Evolutionary conservation across 225 moss, liverwort and hornwort species (phyloP).

Genomic region (Asterella californica): DNA sequence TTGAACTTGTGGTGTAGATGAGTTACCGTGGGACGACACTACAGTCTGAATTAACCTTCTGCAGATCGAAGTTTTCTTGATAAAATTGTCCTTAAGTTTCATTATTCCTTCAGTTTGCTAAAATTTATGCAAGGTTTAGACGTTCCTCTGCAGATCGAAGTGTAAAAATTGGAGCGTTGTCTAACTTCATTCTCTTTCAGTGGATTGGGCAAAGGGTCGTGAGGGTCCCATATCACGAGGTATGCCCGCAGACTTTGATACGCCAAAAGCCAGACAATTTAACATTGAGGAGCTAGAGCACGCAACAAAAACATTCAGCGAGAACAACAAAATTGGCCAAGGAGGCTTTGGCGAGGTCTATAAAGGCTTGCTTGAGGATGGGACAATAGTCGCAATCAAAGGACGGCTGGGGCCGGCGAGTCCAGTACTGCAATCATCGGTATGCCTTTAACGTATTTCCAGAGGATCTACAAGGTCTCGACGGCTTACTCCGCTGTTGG

Average conservation of each 20-base stretch:
- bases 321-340: constrained; percentile 45
- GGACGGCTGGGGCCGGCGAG: constrained; percentile 33
- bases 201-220: constrained; percentile 52
- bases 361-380: constrained; percentile 56
- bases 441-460: constrained; percentile 14
- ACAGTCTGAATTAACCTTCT: neutral
- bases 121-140: neutral
- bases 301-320: constrained; percentile 52
- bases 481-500: neutral
- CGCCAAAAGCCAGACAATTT: constrained; percentile 37
- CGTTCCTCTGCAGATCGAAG: neutral
- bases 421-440: constrained; percentile 39
- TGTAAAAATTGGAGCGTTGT: neutral
- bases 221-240: constrained; percentile 23
- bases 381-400: constrained; percentile 57
- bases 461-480: neutral
- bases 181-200: constrained; percentile 23
- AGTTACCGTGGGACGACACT: neutral
- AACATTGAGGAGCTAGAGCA: constrained; percentile 48
- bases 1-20: neutral
- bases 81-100: too few species aligned
- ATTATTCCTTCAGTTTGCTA: neutral
- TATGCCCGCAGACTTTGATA: constrained; percentile 26
- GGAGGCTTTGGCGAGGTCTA: constrained; percentile 53
- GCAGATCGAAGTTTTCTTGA: too few species aligned